Conservation (phyloP, 495 filamentous ascomycete species). For the Penicillium parvum region DNA sequence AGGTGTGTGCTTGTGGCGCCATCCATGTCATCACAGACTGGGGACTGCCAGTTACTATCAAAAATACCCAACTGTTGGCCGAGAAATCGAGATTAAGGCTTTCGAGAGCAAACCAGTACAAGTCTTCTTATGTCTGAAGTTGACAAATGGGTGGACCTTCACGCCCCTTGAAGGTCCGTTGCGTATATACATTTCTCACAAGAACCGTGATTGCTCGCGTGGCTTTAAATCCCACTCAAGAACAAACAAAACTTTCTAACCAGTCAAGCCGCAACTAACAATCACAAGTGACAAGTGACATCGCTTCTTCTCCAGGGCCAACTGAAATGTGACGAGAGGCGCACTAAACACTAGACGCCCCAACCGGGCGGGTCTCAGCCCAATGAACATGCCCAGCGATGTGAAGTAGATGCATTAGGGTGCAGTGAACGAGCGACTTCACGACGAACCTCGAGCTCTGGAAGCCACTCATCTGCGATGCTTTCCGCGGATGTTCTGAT, state of each 20-base stretch:
- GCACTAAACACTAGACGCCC: conserved; percentile 22
- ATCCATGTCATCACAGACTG: too few species aligned
- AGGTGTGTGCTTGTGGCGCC: too few species aligned
- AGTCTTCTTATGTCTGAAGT: too few species aligned
- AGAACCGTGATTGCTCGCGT: too few species aligned
- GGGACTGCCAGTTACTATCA: too few species aligned
- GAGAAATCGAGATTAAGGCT: too few species aligned
- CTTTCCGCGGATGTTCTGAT: conserved; percentile 15
- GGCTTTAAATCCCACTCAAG: too few species aligned
- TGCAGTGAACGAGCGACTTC: conserved; percentile 3
- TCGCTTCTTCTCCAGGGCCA: background rate
- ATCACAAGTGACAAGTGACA: background rate
- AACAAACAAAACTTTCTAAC: background rate
- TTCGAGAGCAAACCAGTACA: too few species aligned
- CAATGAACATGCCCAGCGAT: conserved; percentile 18
- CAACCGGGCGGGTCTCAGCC: conserved; percentile 21
- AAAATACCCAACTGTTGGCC: too few species aligned
- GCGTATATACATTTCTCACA: too few species aligned
- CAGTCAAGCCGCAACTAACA: background rate
- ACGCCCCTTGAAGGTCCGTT: too few species aligned
- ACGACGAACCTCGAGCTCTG: conserved; percentile 15
- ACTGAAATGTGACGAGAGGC: conserved; percentile 23
- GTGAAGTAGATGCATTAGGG: conserved; percentile 31
- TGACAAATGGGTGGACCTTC: too few species aligned
- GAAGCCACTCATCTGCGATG: conserved; percentile 14